Evolutionary conservation across 1,284 basidiomycete species (phyloP), one percentile per base, ranked within the genome.

Genomic region (Phenoliferia sp.): DNA sequence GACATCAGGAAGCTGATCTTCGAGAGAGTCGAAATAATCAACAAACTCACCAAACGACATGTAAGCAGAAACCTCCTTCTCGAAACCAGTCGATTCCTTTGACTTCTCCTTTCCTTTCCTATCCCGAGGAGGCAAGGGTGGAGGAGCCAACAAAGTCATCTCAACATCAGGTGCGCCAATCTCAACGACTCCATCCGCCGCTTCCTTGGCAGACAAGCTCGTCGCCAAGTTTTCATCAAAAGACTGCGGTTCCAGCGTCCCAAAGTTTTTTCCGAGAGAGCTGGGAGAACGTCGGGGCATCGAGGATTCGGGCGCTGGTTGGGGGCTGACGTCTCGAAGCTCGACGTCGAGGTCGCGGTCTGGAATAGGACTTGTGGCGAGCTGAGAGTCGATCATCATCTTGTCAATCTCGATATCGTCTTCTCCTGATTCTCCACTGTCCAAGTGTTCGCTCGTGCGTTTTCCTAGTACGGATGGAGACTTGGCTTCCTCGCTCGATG

Each of bases 1-100:
- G n/a, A n/a, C n/a, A n/a, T n/a, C n/a, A n/a, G n/a, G n/a, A n/a
- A n/a, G n/a, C n/a, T n/a, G n/a, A n/a, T n/a, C n/a, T n/a, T n/a
- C n/a, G n/a, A n/a, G n/a, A n/a, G n/a, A n/a, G n/a, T n/a, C n/a
- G n/a, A n/a, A n/a, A n/a, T n/a, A n/a, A n/a, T n/a, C n/a, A n/a
- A n/a, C n/a, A n/a, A n/a, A 73, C 85, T 76, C 76, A 90, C 92
- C 92, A 76, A 95, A 95, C 85, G 92, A 89, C 89, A 95, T 91
- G 22, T 86, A 71, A 17, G 28, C 66, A 48, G 65, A 65, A 0
- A 73, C 67, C 59, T 73, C 57, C 29, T 58, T 44, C 63, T 72
- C 66, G n/a, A 72, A 59, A 28, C 68, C 55, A 17, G 34, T 28
- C 61, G 59, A 33, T 12, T 29, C 48, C 48, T 60, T 57, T 31